Base-by-base conservation (phyloP, 495 filamentous ascomycete genomes). In the Penicillium cataractarum region DNA sequence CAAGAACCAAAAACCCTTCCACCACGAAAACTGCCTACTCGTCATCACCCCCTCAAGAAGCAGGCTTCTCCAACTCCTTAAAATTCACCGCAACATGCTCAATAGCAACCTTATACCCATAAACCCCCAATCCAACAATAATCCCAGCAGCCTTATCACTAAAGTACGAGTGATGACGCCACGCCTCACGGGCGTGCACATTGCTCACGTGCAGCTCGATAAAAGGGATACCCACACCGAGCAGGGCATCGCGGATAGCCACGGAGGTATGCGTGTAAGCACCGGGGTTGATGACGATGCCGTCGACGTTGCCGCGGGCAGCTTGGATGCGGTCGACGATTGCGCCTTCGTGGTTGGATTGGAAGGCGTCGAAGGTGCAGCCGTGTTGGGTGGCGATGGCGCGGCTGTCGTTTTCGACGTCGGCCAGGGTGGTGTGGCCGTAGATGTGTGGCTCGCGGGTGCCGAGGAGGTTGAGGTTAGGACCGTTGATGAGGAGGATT, bases 391-490 rank as follows among this genome's bases (percentile, higher is more conserved):
- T 52, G 48, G 83, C 82, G 64, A 84, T 80, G 15, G 74, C 55
- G 32, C 71, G 58, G 48, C 78, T 78, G 55, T 72, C 62, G n/a
- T 60, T 24, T 52, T 85, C 81, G 65, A 91, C 77, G 62, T 89
- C 82, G 37, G 75, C 10, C 40, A 92, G 84, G 1, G 88, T 90
- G 4, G 84, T 85, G 62, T 71, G 75, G 68, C 89, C 89, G 78
- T 90, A 90, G 69, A 91, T 83, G 62, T 86, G 76, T 13, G 88
- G 89, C 71, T 92, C 89, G 22, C 89, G 82, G 51, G 85, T 88
- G 33, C 88, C 89, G 55, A 91, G 83, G 65, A 92, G 88, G 79
- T 90, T 92, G 70, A 92, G 86, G 76, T 92, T 91, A n/a, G 88
- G 88, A 33, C 89, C 89, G 75, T 91, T 91, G 79, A 92, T 84